These are phyloP conservation scores for Cytospora chrysosperma DNA, from an alignment of 2,329 filamentous ascomycete species.

Conservation along the genomic window DNA sequence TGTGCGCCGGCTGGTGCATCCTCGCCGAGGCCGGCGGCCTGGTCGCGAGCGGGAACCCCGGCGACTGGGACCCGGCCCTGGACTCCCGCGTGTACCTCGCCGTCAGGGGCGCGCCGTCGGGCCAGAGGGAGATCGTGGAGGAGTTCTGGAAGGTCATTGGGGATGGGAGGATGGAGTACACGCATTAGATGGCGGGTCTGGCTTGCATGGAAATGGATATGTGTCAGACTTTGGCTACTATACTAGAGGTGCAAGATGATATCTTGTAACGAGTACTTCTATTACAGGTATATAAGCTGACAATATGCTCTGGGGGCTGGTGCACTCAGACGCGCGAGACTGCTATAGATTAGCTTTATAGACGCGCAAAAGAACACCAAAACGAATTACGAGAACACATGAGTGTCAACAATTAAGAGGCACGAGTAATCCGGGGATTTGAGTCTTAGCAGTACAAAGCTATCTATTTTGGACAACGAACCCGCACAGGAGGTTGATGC, in stretches of 20 bases:
- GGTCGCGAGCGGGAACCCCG: constrained; percentile 72
- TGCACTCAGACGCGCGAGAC: too few species aligned
- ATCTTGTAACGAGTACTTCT: too few species aligned
- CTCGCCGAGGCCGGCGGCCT: constrained; percentile 71
- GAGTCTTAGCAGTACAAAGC: background rate
- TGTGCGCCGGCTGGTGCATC: constrained; percentile 78
- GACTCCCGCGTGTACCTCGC: constrained; percentile 63
- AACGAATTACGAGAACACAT: too few species aligned
- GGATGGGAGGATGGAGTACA: constrained; percentile 48
- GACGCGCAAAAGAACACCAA: background rate
- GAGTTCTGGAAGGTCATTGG: constrained; percentile 65
- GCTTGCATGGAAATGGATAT: too few species aligned
- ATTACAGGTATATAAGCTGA: too few species aligned
- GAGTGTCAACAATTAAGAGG: too few species aligned
- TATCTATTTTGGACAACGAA: background rate
- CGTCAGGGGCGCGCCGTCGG: constrained; percentile 57
- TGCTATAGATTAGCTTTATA: background rate
- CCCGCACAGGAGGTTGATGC: background rate
- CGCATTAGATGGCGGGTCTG: constrained; percentile 29
- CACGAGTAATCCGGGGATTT: too few species aligned
- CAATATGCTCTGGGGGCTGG: too few species aligned
- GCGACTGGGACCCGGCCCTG: constrained; percentile 63
- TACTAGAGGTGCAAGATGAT: too few species aligned
- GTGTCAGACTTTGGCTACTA: too few species aligned
- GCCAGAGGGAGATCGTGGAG: constrained; percentile 61